A percentile compares a stretch with the other conserved stretches of the same genome.
These are phyloP conservation scores for Candida odintsovae DNA, from an alignment of 805 yeast genomes.

Conservation along the genomic window DNA sequence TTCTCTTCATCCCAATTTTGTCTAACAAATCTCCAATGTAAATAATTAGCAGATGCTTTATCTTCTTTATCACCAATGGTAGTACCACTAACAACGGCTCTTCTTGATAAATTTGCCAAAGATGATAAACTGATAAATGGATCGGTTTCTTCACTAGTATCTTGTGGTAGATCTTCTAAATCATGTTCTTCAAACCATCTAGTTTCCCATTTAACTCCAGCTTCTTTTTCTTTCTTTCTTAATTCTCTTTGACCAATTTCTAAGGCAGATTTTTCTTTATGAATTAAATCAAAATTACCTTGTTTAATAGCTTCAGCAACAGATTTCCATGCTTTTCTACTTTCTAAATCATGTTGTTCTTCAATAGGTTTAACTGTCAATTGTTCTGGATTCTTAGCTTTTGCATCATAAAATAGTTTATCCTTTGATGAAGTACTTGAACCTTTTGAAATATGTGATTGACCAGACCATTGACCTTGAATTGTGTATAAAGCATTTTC, in stretches of 20 bases:
- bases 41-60: constrained; percentile 33
- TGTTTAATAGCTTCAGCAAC: constrained; percentile 82
- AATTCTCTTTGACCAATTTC: constrained; percentile 83
- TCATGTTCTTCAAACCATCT: constrained; percentile 71
- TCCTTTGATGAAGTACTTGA: constrained; percentile 38
- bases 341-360: constrained; percentile 74
- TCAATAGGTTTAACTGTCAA: constrained; percentile 75
- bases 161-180: constrained; percentile 25
- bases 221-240: constrained; percentile 65
- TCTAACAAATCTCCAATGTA: constrained; percentile 68
- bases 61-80: constrained; percentile 50
- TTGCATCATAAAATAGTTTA: constrained; percentile 61
- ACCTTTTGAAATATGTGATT: constrained; percentile 60
- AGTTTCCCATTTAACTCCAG: constrained; percentile 64
- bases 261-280: constrained; percentile 65
- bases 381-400: constrained; percentile 42
- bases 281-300: constrained; percentile 73
- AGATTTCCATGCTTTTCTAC: constrained; percentile 82
- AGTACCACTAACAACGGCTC: constrained; percentile 66
- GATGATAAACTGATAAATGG: constrained; percentile 36
- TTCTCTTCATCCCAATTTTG: constrained; percentile 51
- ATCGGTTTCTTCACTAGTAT: constrained; percentile 28
- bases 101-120: constrained; percentile 50
- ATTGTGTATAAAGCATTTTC: constrained; percentile 73
- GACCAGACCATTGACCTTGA: constrained; percentile 89